Base-by-base conservation (phyloP, 2,329 filamentous ascomycete species). In the Rutstroemia sp. region DNA sequence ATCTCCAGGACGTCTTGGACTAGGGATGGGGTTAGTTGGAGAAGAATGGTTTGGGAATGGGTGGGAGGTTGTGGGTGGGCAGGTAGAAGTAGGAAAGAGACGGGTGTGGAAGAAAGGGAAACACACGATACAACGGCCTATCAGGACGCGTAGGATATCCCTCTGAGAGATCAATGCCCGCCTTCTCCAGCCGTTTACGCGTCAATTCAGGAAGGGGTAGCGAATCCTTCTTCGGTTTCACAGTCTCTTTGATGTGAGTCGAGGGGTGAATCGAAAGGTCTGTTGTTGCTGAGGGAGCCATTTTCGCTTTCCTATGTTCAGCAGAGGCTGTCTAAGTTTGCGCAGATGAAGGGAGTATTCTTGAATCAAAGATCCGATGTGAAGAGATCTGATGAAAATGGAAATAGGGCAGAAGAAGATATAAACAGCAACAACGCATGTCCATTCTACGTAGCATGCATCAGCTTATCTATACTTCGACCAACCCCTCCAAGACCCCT, bases 111-210 rank as follows among this genome's bases (percentile, higher is more conserved):
- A 12, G 19, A 46, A 21, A 21, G 21, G n/a, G 44, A 25, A 46
- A 49, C 52, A 27, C 27, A 54, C 52, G 73, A 62, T 83, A 90
- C 1, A 89, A 72, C 0, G 87, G 86, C 49, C 77, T 77, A 0
- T 81, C 78, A 1, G 86, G 86, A 0, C 85, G 80, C 63, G 89
- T 88, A 0, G 87, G 87, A 61, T 90, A 90, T 0, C 86, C 87
- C 1, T 81, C 72, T 0, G 83, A 86, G 2, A 90, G 74, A 66
- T 90, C 85, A 53, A 90, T 78, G 1, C 83, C 85, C 0, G 83
- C 85, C 59, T 86, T 88, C 62, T 82, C 79, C 0, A 90, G 75
- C 4, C 86, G 77, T 49, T 76, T 72, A 1, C 77, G 75, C 1
- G 85, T 73, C 1, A 79, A 63, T 9, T 75, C 75, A 2, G 87